Evolutionary conservation across 2,329 filamentous ascomycete genomes (phyloP), one percentile per base, ranked within the genome.

Genomic region (Alternaria alternata): DNA sequence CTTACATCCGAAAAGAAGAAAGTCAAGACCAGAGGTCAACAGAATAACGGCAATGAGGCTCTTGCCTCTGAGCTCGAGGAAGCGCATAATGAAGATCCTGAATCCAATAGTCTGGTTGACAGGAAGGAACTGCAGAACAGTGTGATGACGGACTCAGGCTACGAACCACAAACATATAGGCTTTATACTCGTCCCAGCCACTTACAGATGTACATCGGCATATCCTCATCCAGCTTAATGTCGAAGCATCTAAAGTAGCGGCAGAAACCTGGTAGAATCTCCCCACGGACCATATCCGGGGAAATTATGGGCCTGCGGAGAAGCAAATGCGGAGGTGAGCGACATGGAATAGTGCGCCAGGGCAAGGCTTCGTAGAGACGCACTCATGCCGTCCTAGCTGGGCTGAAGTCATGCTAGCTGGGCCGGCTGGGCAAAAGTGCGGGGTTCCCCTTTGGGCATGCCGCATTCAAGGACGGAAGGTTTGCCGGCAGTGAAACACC

Each of bases 1-100:
- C 64, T 59, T 41, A 66, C 64, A 66, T 52, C 64, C 62, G 12
- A 66, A 66, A 16, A 66, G 59, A 14, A 66, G 39, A 41, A 66
- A 66, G 47, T 64, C 64, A 22, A 66, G 48, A 46, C 64, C 64
- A 22, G 64, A 64, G 7, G 59, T 64, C 48, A 66, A 41, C 5
- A 66, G 48, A 22, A 66, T 66, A 3, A 66, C 8, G 1, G 61
- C 41, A 32, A 66, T 60, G 30, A 66, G 61, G 61, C 54, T 56
- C 32, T 64, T 66, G 61, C 63, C 63, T 39, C 61, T 54, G 0
- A 66, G 56, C 24, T 66, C 63, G 43, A 59, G 39, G 22, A 63
- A 42, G n/a, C 54, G 41, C 63, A 60, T 64, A 32, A 41, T 57
- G 39, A 51, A 48, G 16, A 39, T 9, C 47, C 22, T 22, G 47